Evolutionary conservation across 1,284 basidiomycete genomes (phyloP).

Genomic region (Phellinidium pouzarii): DNA sequence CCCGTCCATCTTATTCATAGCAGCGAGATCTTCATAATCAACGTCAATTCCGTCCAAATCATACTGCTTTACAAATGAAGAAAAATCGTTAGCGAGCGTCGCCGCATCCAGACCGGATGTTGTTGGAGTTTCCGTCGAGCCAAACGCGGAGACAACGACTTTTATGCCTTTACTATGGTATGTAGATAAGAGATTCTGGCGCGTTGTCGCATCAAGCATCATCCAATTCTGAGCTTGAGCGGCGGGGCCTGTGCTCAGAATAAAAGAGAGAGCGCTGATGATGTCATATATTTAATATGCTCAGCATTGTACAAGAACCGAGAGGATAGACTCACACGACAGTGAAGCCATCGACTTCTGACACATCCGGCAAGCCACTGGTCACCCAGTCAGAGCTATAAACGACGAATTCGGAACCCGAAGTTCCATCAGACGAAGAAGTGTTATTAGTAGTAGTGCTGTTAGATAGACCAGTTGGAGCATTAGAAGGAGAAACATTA

Average conservation of each 20-base stretch:
- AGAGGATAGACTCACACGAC: slow-evolving; percentile 7
- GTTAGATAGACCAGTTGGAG: background rate
- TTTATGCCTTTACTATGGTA: slow-evolving; percentile 24
- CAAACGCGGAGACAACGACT: slow-evolving; percentile 23
- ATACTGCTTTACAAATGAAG: slow-evolving; percentile 21
- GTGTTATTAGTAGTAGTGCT: background rate
- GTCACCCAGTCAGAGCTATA: slow-evolving; percentile 10
- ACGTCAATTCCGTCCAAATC: slow-evolving; percentile 17
- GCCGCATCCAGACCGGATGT: slow-evolving; percentile 18
- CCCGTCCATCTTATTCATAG: slow-evolving; percentile 24
- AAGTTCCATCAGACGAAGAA: background rate
- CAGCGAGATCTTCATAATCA: slow-evolving; percentile 23
- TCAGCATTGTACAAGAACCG: background rate
- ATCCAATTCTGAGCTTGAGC: slow-evolving; percentile 22
- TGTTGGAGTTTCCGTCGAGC: slow-evolving; percentile 21
- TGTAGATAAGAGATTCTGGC: slow-evolving; percentile 18
- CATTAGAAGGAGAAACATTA: background rate
- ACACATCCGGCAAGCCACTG: background rate
- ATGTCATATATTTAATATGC: too few species aligned
- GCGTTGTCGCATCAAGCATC: slow-evolving; percentile 13
- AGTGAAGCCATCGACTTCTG: slow-evolving; percentile 6
- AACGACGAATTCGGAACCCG: slow-evolving; percentile 6
- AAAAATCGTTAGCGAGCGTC: slow-evolving; percentile 16
- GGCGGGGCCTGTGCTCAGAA: slow-evolving; percentile 19
- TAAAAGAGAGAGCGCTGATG: slow-evolving; percentile 22